Evolutionary conservation across 441 rosid genomes (phyloP), one percentile per base, ranked within the genome.

Genomic region (Euphorbia schlechtendalii): DNA sequence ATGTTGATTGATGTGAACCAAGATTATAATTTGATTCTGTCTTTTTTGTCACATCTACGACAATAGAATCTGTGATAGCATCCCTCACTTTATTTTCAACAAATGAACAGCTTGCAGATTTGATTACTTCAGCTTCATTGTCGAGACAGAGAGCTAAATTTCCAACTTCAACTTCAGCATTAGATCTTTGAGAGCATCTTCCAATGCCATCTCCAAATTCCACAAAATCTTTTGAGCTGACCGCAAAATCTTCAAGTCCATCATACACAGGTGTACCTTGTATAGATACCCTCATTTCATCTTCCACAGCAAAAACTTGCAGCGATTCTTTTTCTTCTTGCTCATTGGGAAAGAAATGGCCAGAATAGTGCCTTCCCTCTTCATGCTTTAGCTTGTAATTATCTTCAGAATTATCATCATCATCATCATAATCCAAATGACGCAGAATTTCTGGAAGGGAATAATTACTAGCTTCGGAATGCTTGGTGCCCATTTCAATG

Each of bases 391-490:
- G 76, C 82, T 69, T 82, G 72, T 58, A 77, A 72, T 74, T 72
- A 71, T 83, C 89, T 17, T 83, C 96, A 0, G 82, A 75, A 73
- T n/a, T n/a, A n/a, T 83, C 86, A 69, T 84, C 86, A 72, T 83
- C 34, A 32, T 32, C 34, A 6, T 2, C 83, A 36, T 82, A 82
- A 65, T 89, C 85, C 76, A 89, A 78, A 71, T 85, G 82, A 24
- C 80, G 77, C 56, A 94, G 75, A 71, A 89, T 85, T 76, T 86
- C 94, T 65, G 96, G 98, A 71, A 94, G 83, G 40, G 89, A 75
- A 74, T 76, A 69, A 54, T 69, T 72, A 69, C 67, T 57, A 24
- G 81, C 86, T 53, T 81, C 94, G 52, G 69, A 67, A 73, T 61
- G 76, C 75, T 79, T 80, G 60, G 74, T 34, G 63, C 96, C 92